A percentile compares a stretch with the other conserved stretches of the same genome.
Conservation (phyloP, 192 early-diverging fungal species). For the Linderina pennispora region DNA sequence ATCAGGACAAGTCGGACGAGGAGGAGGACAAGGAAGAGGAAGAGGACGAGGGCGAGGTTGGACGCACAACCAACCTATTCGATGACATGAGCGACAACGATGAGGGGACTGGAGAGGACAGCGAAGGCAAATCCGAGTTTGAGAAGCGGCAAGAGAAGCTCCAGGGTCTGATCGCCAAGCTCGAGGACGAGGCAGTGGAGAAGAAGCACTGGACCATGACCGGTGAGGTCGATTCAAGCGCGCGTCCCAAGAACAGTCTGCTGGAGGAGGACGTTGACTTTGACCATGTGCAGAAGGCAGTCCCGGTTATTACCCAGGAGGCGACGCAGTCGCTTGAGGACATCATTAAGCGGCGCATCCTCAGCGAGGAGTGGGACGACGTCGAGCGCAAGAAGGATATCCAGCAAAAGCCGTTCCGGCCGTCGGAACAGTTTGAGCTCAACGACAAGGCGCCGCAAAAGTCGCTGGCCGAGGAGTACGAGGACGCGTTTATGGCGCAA, state of each 20-base stretch:
- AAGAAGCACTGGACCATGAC: slow-evolving; percentile 84
- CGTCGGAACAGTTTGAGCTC: slow-evolving; percentile 71
- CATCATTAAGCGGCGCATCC: slow-evolving; percentile 87
- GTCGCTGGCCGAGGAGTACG: slow-evolving; percentile 87
- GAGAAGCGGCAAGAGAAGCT: slow-evolving; percentile 72
- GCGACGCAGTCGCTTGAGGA: slow-evolving; percentile 82
- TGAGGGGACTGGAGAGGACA: slow-evolving; percentile 1
- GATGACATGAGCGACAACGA: slow-evolving; percentile 23
- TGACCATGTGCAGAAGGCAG: slow-evolving; percentile 86
- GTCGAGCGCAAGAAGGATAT: slow-evolving; percentile 86
- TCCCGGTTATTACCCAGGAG: slow-evolving; percentile 93
- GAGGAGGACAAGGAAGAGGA: slow-evolving; percentile 38
- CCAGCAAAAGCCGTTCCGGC: slow-evolving; percentile 60
- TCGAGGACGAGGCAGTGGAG: slow-evolving; percentile 83
- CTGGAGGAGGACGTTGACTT: slow-evolving; percentile 91
- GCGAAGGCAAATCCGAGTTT: slow-evolving; percentile 58
- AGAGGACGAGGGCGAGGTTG: neutral
- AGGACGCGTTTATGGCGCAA: slow-evolving; percentile 77
- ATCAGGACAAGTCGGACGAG: slow-evolving; percentile 43
- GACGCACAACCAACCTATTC: slow-evolving; percentile 17
- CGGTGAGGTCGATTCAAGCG: slow-evolving; percentile 75
- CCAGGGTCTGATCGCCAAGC: slow-evolving; percentile 62
- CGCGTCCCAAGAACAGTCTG: slow-evolving; percentile 88
- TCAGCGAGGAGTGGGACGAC: slow-evolving; percentile 87
- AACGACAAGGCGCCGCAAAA: slow-evolving; percentile 82